These are phyloP conservation scores for Neurospora sp. DNA, from an alignment of 495 filamentous ascomycete genomes.

Conservation along the genomic window DNA sequence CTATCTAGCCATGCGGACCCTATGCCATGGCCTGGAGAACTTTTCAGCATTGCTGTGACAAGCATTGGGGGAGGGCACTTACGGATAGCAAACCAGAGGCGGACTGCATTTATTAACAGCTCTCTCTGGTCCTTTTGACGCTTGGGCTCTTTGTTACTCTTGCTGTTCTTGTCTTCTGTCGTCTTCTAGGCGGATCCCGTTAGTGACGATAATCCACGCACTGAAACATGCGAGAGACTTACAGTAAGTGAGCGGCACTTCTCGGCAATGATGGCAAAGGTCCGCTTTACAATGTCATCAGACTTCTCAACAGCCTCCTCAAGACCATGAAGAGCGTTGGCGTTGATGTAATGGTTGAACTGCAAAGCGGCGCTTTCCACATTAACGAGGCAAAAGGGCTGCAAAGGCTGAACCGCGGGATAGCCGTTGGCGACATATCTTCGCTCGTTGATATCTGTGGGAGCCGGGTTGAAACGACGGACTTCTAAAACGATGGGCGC, in stretches of 20 bases:
- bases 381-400: slow-evolving; percentile 27
- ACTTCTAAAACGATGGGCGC: slow-evolving; percentile 24
- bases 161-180: not conserved
- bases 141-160: not conserved
- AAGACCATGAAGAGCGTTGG: slow-evolving; percentile 15
- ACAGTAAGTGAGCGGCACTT: slow-evolving; percentile 11
- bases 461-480: slow-evolving; percentile 20
- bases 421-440: slow-evolving; percentile 16
- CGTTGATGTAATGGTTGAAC: slow-evolving; percentile 24
- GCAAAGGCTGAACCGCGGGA: slow-evolving; percentile 10
- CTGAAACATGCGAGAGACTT: not conserved
- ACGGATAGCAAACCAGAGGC: slow-evolving; percentile 35
- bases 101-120: slow-evolving; percentile 22
- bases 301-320: slow-evolving; percentile 5
- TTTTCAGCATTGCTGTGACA: not conserved
- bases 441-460: slow-evolving; percentile 21
- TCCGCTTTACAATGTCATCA: slow-evolving; percentile 8
- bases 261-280: slow-evolving; percentile 14
- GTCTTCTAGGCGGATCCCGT: not conserved
- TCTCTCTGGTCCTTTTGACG: slow-evolving; percentile 4
- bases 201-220: not conserved
- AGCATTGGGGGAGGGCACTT: slow-evolving; percentile 5
- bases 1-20: slow-evolving; percentile 29
- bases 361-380: slow-evolving; percentile 20
- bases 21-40: slow-evolving; percentile 12